Evolutionary conservation across 148 eudicot species (phyloP).

Genomic region (Tetragonia tetragonoides): DNA sequence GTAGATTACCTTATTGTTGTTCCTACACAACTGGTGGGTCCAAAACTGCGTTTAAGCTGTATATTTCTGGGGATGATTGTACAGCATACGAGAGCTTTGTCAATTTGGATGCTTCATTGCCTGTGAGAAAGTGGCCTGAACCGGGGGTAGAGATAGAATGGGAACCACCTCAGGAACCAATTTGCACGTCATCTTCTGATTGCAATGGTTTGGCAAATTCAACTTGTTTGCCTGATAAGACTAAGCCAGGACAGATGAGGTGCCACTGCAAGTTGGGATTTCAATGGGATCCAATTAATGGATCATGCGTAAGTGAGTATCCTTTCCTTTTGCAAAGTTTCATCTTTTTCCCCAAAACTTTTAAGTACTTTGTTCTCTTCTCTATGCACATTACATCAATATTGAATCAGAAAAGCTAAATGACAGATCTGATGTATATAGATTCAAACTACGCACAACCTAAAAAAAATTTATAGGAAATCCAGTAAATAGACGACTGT

Average conservation of each 20-base stretch:
- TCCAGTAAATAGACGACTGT: no score
- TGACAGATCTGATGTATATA: no score
- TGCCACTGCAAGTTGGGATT: conserved; percentile 44
- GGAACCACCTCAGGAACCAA: conserved; percentile 40
- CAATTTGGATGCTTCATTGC: conserved; percentile 31
- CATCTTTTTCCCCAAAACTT: no score
- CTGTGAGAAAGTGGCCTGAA: conserved; percentile 45
- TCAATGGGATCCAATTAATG: conserved; percentile 44
- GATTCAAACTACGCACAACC: neutral
- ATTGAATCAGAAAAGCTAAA: no score
- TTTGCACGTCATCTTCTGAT: conserved; percentile 30
- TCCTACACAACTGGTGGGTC: conserved; percentile 56
- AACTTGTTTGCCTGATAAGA: conserved; percentile 36
- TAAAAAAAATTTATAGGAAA: neutral
- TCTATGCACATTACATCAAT: no score
- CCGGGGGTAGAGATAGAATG: conserved; percentile 54
- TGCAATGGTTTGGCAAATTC: conserved; percentile 36
- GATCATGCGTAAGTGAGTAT: conserved; percentile 36
- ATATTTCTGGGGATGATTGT: conserved; percentile 36
- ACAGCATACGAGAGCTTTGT: conserved; percentile 50
- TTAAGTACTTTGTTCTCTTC: no score
- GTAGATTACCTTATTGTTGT: conserved; percentile 32
- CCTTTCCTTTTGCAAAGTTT: neutral
- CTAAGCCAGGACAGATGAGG: conserved; percentile 29
- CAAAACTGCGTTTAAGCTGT: conserved; percentile 37